phyloP scores from a whole-genome alignment of 2,329 filamentous ascomycete species.

The Westerdykella sp. region DNA sequence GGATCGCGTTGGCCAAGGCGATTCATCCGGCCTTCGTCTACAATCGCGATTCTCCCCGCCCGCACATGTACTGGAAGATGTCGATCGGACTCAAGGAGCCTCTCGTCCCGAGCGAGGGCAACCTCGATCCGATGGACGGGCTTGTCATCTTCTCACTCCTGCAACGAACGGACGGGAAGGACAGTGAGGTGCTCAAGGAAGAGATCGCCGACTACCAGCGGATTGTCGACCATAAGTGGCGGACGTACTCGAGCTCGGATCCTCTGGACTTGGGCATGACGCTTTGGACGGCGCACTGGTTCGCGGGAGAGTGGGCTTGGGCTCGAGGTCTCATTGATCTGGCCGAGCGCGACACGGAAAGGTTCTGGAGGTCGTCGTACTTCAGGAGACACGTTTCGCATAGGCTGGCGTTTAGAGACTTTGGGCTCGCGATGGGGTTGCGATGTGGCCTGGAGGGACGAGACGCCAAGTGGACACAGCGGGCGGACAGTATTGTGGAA shows the following conservation, averaged over 20 bases:
- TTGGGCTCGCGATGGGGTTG: constrained; percentile 14
- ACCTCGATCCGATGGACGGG: constrained; percentile 34
- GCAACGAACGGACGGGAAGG: constrained; percentile 23
- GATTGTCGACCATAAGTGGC: constrained; percentile 44
- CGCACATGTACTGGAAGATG: constrained; percentile 53
- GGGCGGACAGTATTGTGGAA: constrained; percentile 23
- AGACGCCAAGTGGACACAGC: not conserved
- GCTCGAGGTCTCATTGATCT: constrained; percentile 24
- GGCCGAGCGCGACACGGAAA: constrained; percentile 7
- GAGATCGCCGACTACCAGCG: constrained; percentile 51
- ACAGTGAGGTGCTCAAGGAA: constrained; percentile 35
- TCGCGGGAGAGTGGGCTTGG: constrained; percentile 42
- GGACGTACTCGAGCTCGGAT: constrained; percentile 44
- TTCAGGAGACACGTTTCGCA: constrained; percentile 1
- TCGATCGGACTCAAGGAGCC: constrained; percentile 44
- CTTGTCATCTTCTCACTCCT: constrained; percentile 4
- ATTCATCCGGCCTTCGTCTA: constrained; percentile 51
- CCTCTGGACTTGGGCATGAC: constrained; percentile 56
- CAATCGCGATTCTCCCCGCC: constrained; percentile 25
- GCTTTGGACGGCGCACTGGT: constrained; percentile 51
- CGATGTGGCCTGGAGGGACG: constrained; percentile 1
- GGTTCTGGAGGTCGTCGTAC: constrained; percentile 5
- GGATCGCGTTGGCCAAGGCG: constrained; percentile 47
- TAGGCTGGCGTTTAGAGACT: constrained; percentile 16
- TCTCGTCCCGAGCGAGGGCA: constrained; percentile 49